Evolutionary conservation across 306 rosid genomes (phyloP).

Genomic region (Gillenia trifoliata): DNA sequence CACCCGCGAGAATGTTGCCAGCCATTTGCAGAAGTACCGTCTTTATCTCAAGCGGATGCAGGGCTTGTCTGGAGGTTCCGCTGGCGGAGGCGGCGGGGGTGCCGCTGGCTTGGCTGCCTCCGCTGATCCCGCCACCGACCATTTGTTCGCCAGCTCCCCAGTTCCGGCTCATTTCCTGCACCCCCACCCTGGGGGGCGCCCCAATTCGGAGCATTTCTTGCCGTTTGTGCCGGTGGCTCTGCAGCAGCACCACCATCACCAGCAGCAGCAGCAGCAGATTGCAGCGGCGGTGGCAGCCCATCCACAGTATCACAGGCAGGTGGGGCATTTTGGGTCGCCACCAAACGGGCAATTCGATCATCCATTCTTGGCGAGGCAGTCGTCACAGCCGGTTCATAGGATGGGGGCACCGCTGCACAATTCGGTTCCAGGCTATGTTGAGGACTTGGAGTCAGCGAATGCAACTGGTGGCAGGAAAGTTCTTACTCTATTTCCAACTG

Average conservation of each 20-base stretch:
- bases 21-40: constrained; percentile 91
- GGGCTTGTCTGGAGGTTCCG: constrained; percentile 49
- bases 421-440: constrained; percentile 48
- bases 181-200: constrained; percentile 30
- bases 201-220: constrained; percentile 78
- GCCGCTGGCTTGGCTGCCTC: constrained; percentile 29
- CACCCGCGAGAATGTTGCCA: constrained; percentile 91
- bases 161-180: constrained; percentile 90
- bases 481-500: constrained; percentile 88
- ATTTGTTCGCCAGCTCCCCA: constrained; percentile 81
- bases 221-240: constrained; percentile 85
- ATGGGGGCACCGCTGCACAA: constrained; percentile 67
- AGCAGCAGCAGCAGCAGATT: constrained; percentile 55
- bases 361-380: constrained; percentile 68
- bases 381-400: constrained; percentile 60
- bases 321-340: constrained; percentile 82
- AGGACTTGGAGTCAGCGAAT: constrained; percentile 80
- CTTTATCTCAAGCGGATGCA: constrained; percentile 96
- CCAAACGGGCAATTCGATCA: constrained; percentile 86
- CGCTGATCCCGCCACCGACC: constrained; percentile 76
- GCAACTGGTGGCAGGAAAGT: constrained; percentile 80
- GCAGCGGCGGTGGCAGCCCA: constrained; percentile 44
- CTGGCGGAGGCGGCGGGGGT: constrained; percentile 30
- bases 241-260: constrained; percentile 81
- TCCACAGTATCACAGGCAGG: constrained; percentile 64